Evolutionary conservation across 140 eudicot genomes (phyloP), one percentile per base, ranked within the genome.

Genomic region (Ambrosia hybrid): DNA sequence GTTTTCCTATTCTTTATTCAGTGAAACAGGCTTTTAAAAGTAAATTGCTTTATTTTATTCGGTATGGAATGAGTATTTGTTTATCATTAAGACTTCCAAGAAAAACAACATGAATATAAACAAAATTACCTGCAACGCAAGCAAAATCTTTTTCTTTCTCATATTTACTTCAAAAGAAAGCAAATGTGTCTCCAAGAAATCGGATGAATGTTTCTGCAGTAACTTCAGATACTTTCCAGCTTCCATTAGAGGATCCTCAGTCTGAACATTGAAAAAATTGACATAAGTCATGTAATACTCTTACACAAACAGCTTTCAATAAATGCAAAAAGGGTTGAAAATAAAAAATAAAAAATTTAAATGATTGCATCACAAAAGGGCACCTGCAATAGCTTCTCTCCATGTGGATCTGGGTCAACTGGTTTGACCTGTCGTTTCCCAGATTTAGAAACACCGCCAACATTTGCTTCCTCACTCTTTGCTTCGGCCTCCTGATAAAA

Each of bases 211-310:
- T 83, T 85, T 88, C 81, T 90, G 96, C 78, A 94, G 96, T 43
- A 91, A 87, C 84, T 94, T 90, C 83, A 94, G 78, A 76, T 86
- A 94, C 83, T 90, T 94, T 30, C 96, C 88, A 51, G 97, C 97
- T 83, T 90, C 99, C 81, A 82, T 57, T 75, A 94, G 71, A 60
- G 97, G 97, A 77, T 86, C 99, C 78, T 94, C 97, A 65, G 86
- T 85, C 99, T 94, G 26, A 55, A 57, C 63, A 21, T 6, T 1
- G 8, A 57, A 10, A 59, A 59, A 59, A 33, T 0, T 1, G 21
- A 21, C 5, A 58, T 4, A 58, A 58, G 41, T 58, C 39, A 30
- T 9, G 14, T 9, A 26, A 0, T 9, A 21, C 30, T 58, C 33
- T 55, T 15, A 55, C 10, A 30, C 41, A 58, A 58, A 14, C 15